Percentiles rank a stretch among this genome's conserved stretches.
Conservation (phyloP, 2,329 filamentous ascomycete genomes). For the Aspergillus sp. region DNA sequence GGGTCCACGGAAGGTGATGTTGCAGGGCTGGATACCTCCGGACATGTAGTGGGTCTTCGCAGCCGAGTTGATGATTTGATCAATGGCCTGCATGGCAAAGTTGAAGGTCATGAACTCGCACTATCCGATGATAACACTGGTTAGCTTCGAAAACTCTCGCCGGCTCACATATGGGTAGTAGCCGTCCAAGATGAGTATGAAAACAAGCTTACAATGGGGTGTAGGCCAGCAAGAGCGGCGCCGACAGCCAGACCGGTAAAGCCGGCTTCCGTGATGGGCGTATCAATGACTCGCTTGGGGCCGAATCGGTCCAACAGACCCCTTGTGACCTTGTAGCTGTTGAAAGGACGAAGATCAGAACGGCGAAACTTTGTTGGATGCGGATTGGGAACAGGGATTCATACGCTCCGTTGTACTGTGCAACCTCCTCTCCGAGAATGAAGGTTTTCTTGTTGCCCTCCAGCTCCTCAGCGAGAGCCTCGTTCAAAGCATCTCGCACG, state of each 20-base stretch:
- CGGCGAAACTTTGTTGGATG: constrained; percentile 1
- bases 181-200: background rate
- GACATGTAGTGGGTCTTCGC: constrained; percentile 99
- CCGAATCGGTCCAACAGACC: constrained; percentile 95
- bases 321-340: constrained; percentile 96
- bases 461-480: constrained; percentile 96
- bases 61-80: constrained; percentile 98
- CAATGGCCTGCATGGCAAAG: constrained; percentile 99
- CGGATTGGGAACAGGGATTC: constrained; percentile 28
- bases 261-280: constrained; percentile 95
- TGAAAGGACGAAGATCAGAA: constrained; percentile 37
- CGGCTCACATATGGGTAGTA: background rate
- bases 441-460: constrained; percentile 94
- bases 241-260: constrained; percentile 93
- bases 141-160: background rate
- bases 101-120: constrained; percentile 99
- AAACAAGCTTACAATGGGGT: constrained; percentile 74
- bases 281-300: constrained; percentile 96
- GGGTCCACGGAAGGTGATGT: constrained; percentile 98
- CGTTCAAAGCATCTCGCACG: constrained; percentile 94
- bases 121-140: constrained; percentile 44
- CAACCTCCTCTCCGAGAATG: constrained; percentile 94
- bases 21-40: constrained; percentile 97
- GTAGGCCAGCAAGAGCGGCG: constrained; percentile 88
- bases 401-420: constrained; percentile 96